phyloP scores from a whole-genome alignment of 1,139 yeast species.

The Sugiyamaella novakii region DNA sequence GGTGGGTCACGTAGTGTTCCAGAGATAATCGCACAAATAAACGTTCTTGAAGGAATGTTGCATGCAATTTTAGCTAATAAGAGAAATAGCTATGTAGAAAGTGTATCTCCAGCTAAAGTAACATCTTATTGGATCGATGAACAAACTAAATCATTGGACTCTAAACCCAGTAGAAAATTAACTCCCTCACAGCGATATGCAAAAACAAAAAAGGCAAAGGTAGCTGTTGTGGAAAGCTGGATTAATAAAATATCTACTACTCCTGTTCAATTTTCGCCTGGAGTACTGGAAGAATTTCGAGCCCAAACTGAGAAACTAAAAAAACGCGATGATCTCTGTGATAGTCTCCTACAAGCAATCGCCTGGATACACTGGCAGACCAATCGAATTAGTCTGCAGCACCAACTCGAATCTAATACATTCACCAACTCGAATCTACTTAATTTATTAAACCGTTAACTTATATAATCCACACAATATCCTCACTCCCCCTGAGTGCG shows the following conservation, averaged over 20 bases:
- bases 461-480: too few species aligned
- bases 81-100: constrained; percentile 19
- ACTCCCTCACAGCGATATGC: constrained; percentile 24
- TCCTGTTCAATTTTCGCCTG: constrained; percentile 16
- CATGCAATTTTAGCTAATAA: constrained; percentile 37
- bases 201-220: constrained; percentile 26
- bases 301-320: constrained; percentile 28
- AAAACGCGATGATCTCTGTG: constrained; percentile 64
- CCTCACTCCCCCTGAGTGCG: constrained; percentile 11
- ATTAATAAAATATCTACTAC: constrained; percentile 13
- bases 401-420: background rate
- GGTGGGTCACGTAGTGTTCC: constrained; percentile 50
- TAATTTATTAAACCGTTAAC: constrained; percentile 1
- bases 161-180: constrained; percentile 1
- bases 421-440: background rate
- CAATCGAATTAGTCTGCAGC: constrained; percentile 30
- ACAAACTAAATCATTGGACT: constrained; percentile 4
- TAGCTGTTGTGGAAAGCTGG: constrained; percentile 32
- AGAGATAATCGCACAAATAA: constrained; percentile 55
- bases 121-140: constrained; percentile 36
- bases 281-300: constrained; percentile 14
- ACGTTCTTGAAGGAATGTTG: constrained; percentile 55
- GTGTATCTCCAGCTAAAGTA: constrained; percentile 37
- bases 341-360: constrained; percentile 59
- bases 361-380: constrained; percentile 55